Conservation (phyloP, 345 rosid species). For the Lepidium africanum region DNA sequence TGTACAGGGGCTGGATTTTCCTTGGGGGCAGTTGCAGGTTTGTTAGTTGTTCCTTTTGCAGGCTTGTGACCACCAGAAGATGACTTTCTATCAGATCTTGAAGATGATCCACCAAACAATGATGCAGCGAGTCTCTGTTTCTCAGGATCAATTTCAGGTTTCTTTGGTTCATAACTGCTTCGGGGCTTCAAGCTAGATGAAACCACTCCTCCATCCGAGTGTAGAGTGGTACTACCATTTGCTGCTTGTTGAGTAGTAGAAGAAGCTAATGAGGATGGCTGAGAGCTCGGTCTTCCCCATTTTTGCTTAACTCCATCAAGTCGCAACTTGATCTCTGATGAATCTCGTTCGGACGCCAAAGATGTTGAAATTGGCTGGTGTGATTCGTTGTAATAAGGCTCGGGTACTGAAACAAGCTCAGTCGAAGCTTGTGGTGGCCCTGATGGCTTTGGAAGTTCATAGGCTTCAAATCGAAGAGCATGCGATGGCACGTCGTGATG, state of each 20-base stretch:
- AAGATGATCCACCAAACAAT: conserved; percentile 66
- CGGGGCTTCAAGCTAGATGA: conserved; percentile 41
- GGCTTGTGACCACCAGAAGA: conserved; percentile 47
- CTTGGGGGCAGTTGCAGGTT: conserved; percentile 24
- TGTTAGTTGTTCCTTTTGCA: conserved; percentile 39
- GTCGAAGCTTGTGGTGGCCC: conserved; percentile 39
- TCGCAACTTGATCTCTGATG: conserved; percentile 64
- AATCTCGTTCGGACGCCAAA: conserved; percentile 45
- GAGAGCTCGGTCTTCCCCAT: conserved; percentile 78
- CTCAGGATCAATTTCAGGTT: conserved; percentile 64
- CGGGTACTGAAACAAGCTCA: conserved; percentile 72
- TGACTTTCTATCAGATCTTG: conserved; percentile 51
- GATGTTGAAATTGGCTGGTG: conserved; percentile 38
- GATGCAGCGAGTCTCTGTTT: conserved; percentile 99
- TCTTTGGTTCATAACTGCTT: conserved; percentile 53
- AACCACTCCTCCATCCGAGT: conserved; percentile 33
- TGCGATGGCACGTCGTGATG: conserved; percentile 58
- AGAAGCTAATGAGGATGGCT: conserved; percentile 46
- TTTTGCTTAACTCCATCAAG: conserved; percentile 95
- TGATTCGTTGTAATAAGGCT: conserved; percentile 52
- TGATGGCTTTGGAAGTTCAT: conserved; percentile 79
- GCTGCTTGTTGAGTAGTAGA: conserved; percentile 40
- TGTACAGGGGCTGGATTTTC: conserved; percentile 42
- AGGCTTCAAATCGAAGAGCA: conserved; percentile 89
- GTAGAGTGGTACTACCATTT: conserved; percentile 45